A percentile compares a stretch with the other conserved stretches of the same genome.
phyloP scores from a whole-genome alignment of 768 basidiomycete species.

The Lactarius akahatsu region DNA sequence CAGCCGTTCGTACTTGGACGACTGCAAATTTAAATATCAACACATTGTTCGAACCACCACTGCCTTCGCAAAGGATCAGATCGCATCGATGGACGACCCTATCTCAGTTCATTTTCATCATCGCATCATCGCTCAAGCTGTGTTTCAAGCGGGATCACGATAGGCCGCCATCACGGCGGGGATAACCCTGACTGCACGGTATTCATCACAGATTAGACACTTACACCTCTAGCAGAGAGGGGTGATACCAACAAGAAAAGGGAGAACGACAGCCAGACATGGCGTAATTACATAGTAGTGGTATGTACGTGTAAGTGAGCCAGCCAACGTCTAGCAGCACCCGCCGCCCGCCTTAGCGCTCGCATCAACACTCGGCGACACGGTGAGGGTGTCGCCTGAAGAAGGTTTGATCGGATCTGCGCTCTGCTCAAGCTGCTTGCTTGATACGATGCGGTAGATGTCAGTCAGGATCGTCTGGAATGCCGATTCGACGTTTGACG shows the following conservation, averaged over 20 bases:
- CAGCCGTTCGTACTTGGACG: neutral
- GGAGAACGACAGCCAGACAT: slow-evolving; percentile 19
- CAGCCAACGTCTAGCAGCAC: slow-evolving; percentile 53
- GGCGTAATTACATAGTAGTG: slow-evolving; percentile 25
- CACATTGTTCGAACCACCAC: neutral
- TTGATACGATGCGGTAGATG: slow-evolving; percentile 96
- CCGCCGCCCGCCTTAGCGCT: slow-evolving; percentile 55
- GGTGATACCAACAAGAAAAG: slow-evolving; percentile 8
- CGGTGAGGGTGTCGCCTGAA: slow-evolving; percentile 80
- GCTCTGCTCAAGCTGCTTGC: slow-evolving; percentile 88
- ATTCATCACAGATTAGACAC: slow-evolving; percentile 11
- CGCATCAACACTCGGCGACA: slow-evolving; percentile 71
- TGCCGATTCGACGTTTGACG: slow-evolving; percentile 95
- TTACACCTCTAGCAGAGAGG: slow-evolving; percentile 15
- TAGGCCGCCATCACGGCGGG: neutral
- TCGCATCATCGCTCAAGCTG: neutral
- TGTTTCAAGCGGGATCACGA: neutral
- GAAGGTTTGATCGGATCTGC: slow-evolving; percentile 76
- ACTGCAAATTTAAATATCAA: neutral
- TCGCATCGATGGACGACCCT: neutral
- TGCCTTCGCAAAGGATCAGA: neutral
- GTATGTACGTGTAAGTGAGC: slow-evolving; percentile 24
- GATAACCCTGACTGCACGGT: neutral
- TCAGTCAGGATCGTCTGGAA: slow-evolving; percentile 97
- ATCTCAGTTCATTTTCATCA: neutral